Conservation (phyloP, 129 eudicot genomes). For the Artemisia tridentata region DNA sequence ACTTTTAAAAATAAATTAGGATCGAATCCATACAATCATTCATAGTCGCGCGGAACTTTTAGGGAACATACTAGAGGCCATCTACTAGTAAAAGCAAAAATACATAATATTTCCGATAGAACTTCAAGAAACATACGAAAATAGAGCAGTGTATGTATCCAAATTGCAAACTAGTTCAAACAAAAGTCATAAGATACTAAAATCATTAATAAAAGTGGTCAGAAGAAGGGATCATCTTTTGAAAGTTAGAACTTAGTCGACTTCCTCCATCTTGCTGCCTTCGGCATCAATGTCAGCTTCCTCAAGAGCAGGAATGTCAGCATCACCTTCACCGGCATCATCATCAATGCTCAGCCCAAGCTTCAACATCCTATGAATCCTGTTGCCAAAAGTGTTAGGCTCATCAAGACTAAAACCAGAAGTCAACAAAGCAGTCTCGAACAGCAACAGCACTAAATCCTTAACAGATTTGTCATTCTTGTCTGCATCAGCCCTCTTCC, state of each 20-base stretch:
- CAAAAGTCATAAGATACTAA: not conserved
- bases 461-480: conserved; percentile 84
- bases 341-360: conserved; percentile 88
- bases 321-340: conserved; percentile 59
- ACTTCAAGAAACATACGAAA: no score
- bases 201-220: not conserved
- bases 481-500: conserved; percentile 85
- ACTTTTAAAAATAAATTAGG: no score
- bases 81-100: no score
- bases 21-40: no score
- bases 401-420: conserved; percentile 91
- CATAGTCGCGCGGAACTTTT: no score
- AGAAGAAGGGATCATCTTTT: not conserved
- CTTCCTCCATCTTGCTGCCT: conserved; percentile 92
- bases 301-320: conserved; percentile 73
- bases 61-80: no score
- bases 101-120: no score
- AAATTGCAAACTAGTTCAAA: not conserved
- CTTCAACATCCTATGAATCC: conserved; percentile 88
- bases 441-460: conserved; percentile 75
- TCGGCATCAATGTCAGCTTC: conserved; percentile 59
- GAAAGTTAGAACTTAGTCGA: conserved; percentile 37
- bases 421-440: conserved; percentile 73
- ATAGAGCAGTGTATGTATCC: not conserved
- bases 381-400: conserved; percentile 81